Base-by-base conservation (phyloP, 768 basidiomycete species). In the Mycena indigotica region DNA sequence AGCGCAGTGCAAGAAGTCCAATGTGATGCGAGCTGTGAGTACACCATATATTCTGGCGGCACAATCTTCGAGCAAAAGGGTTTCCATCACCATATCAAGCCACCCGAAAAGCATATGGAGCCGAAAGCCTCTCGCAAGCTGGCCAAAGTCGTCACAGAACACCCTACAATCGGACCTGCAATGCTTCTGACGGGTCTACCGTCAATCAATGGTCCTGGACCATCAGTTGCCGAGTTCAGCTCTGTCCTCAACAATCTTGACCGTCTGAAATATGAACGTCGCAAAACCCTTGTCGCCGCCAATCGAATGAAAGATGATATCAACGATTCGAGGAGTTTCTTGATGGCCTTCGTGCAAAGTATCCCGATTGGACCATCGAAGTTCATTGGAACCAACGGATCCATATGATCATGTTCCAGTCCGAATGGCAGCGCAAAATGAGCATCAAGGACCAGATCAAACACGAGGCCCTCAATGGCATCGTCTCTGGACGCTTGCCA, bases 401-500 rank as follows among this genome's bases (percentile, higher is more conserved):
- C 12, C 41, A 58, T n/a, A 61, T 68, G 13, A 57, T 69, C 17
- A 55, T 60, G 2, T 53, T 67, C 38, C 68, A 69, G 44, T 61
- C 64, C 24, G 52, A 61, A 4, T 62, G 59, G 29, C 65, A 67
- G 67, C 52, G 51, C 3, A 55, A 57, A 3, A 57, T 65, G 32
- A 38, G 63, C 3, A 54, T 69, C 28, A 67, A 60, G 50, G 58
- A 55, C 23, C 16, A 48, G 50, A 55, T 60, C 48, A 55, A 51
- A 41, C 51, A 15, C 21, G 53, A 55, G 16, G 53, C 74, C 3
- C 55, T 75, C 19, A 74, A 76, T 62, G 75, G 75, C 0, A 50
- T 71, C 19, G 67, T 76, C 25, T 71, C 68, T 23, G 73, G n/a
- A 76, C 64, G 75, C 69, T 0, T 72, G 73, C 10, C 74, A 77